phyloP scores from a whole-genome alignment of 1,284 basidiomycete species.

The Cutaneotrichosporon cavernicola region DNA sequence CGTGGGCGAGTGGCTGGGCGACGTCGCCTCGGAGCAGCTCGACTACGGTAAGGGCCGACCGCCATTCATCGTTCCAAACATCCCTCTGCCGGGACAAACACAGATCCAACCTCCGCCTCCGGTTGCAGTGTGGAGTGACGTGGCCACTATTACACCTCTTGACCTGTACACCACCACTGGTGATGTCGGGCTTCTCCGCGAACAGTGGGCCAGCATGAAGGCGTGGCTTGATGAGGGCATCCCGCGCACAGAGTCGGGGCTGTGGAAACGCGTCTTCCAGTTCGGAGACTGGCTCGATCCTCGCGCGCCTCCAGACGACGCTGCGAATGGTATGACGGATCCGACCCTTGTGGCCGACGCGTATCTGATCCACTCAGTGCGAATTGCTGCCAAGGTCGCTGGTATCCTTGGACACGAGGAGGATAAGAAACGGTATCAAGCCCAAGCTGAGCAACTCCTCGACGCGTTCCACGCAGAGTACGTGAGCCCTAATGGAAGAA shows the following conservation, averaged over 20 bases:
- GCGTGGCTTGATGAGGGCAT: conserved; percentile 43
- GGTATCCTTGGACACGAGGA: conserved; percentile 25
- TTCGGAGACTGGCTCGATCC: conserved; percentile 47
- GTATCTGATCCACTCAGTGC: conserved; percentile 36
- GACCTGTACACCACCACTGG: conserved; percentile 37
- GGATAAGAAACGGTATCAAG: conserved; percentile 23
- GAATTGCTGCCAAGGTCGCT: conserved; percentile 31
- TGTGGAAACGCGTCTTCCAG: conserved; percentile 30
- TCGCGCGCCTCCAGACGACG: conserved; percentile 32
- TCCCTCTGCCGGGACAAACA: not conserved
- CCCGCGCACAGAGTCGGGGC: conserved; percentile 24
- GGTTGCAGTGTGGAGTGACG: conserved; percentile 33
- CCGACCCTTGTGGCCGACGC: conserved; percentile 36
- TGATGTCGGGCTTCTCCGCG: conserved; percentile 27
- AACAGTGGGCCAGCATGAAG: conserved; percentile 36
- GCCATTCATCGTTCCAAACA: conserved; percentile 37
- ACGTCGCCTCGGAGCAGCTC: conserved; percentile 35
- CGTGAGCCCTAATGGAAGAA: conserved; percentile 31
- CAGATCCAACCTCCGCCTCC: not conserved
- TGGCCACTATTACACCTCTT: conserved; percentile 31
- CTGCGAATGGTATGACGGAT: conserved; percentile 34
- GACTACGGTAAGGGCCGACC: conserved; percentile 21
- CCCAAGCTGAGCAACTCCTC: conserved; percentile 20
- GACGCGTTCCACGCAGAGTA: conserved; percentile 35
- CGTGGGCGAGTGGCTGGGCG: conserved; percentile 39